Evolutionary conservation across 176 grass and related monocot species (phyloP).

Genomic region (Bromus sterilis): DNA sequence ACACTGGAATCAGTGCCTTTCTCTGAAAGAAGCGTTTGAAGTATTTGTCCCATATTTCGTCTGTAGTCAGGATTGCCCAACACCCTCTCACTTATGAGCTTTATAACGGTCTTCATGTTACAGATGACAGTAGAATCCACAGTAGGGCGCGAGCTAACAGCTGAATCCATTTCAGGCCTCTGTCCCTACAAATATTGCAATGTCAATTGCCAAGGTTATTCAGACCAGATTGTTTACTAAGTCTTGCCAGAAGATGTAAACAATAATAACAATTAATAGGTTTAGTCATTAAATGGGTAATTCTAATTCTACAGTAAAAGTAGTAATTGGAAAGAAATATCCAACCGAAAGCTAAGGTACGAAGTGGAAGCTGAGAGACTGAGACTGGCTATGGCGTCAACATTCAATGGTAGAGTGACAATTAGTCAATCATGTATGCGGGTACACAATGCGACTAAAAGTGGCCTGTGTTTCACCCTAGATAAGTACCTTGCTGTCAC

Average conservation of each 20-base stretch:
- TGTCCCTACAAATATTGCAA: slow-evolving; percentile 63
- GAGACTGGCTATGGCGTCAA: not conserved
- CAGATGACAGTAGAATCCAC: slow-evolving; percentile 63
- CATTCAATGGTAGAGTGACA: not conserved
- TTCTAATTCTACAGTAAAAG: not conserved
- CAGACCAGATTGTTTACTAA: not conserved
- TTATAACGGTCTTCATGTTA: slow-evolving; percentile 84
- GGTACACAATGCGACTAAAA: not conserved
- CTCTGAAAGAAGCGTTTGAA: slow-evolving; percentile 78
- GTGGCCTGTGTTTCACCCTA: not conserved
- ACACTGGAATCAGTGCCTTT: slow-evolving; percentile 73
- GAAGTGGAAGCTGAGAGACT: not conserved
- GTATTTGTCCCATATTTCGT: slow-evolving; percentile 76
- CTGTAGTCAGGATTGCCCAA: slow-evolving; percentile 71
- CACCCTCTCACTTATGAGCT: slow-evolving; percentile 88
- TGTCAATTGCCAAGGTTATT: not conserved
- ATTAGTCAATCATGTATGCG: not conserved
- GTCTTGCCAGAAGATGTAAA: not conserved
- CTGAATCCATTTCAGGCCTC: slow-evolving; percentile 74
- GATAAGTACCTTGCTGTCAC: not conserved
- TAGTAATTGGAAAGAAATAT: not conserved
- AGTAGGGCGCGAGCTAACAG: slow-evolving; percentile 63
- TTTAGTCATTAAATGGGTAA: not conserved
- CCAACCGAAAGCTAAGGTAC: not conserved
- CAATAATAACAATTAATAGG: not conserved